Percentiles rank a stretch among this genome's conserved stretches.
phyloP scores from a whole-genome alignment of 1,139 yeast genomes.

The Hansenula lynferdii region DNA sequence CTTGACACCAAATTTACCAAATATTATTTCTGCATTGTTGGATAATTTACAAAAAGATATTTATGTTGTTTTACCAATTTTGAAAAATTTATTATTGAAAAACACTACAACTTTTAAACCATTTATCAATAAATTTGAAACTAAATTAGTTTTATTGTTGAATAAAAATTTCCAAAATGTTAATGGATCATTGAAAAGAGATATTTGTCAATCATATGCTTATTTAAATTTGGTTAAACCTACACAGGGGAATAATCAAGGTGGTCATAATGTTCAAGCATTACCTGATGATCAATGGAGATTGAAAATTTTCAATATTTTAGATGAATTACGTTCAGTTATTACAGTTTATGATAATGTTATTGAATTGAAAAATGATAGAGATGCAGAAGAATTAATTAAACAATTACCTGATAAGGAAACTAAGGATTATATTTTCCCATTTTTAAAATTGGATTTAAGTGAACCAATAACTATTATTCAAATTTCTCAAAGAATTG shows the following conservation, averaged over 20 bases:
- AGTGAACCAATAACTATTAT: conserved; percentile 47
- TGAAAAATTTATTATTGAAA: conserved; percentile 44
- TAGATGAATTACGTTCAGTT: conserved; percentile 49
- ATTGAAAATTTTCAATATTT: conserved; percentile 30
- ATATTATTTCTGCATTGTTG: conserved; percentile 52
- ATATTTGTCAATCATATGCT: conserved; percentile 50
- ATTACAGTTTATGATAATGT: conserved; percentile 51
- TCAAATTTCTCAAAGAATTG: conserved; percentile 45
- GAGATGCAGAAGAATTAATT: conserved; percentile 34
- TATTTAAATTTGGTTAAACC: conserved; percentile 56
- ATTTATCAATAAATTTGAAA: conserved; percentile 56
- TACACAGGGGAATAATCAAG: conserved; percentile 35
- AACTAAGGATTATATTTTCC: conserved; percentile 30
- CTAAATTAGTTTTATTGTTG: conserved; percentile 35
- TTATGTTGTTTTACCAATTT: conserved; percentile 39
- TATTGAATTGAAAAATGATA: conserved; percentile 52
- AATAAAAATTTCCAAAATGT: conserved; percentile 31
- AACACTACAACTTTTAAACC: conserved; percentile 85
- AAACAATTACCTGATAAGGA: conserved; percentile 30
- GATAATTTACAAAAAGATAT: conserved; percentile 31
- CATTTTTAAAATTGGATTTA: conserved; percentile 51
- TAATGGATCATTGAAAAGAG: conserved; percentile 34
- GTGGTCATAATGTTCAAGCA: conserved; percentile 23
- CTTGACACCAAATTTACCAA: conserved; percentile 72
- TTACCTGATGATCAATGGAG: conserved; percentile 44